phyloP scores from a whole-genome alignment of 2,329 filamentous ascomycete genomes.

The Verticillium longisporum region DNA sequence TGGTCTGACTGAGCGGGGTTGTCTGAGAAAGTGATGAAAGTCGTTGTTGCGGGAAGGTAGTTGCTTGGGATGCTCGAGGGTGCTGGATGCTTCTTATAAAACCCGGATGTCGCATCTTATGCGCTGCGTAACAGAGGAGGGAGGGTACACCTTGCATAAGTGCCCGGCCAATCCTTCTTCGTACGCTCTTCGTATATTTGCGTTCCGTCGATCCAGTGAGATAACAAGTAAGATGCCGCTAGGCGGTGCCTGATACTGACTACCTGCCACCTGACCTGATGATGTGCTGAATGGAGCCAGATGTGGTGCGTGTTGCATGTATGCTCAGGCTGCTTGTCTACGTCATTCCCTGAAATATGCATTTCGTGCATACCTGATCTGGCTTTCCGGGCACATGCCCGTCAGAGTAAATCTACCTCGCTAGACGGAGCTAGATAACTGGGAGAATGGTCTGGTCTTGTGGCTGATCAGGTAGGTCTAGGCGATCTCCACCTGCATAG shows the following conservation, averaged over 20 bases:
- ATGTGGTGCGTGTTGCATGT: neutral
- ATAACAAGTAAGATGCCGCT: neutral
- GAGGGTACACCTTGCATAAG: neutral
- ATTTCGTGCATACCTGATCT: neutral
- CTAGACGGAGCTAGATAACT: neutral
- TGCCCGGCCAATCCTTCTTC: neutral
- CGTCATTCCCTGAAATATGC: neutral
- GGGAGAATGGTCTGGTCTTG: neutral
- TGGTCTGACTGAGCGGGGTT: neutral
- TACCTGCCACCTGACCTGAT: neutral
- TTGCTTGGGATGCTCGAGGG: neutral
- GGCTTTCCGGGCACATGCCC: neutral
- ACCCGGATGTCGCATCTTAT: neutral
- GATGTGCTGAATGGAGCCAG: neutral
- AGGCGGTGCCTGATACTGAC: neutral
- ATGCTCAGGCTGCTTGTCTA: neutral
- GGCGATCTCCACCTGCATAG: neutral
- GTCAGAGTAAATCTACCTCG: neutral
- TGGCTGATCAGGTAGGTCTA: neutral
- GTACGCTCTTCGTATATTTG: neutral
- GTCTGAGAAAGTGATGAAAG: neutral
- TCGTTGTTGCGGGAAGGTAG: neutral
- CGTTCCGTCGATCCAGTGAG: neutral
- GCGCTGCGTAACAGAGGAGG: neutral
- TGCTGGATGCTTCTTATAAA: neutral